These are phyloP conservation scores for Tetraselmis chui DNA, from an alignment of 139 green algal species.

Conservation along the genomic window DNA sequence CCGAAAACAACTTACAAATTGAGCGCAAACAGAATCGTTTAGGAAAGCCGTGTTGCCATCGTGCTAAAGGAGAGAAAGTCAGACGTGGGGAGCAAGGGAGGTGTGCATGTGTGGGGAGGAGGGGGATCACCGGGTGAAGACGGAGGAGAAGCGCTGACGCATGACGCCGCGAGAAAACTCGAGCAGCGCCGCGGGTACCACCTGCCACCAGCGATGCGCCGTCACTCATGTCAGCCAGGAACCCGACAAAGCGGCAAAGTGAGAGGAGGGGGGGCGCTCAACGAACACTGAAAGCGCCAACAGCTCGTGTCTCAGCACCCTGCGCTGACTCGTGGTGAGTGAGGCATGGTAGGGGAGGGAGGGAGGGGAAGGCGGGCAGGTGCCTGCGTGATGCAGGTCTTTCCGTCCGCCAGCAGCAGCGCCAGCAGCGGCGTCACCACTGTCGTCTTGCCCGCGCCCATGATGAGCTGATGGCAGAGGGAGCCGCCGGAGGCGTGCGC, in stretches of 20 bases:
- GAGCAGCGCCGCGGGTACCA: slow-evolving; percentile 13
- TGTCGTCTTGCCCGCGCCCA: slow-evolving; percentile 31
- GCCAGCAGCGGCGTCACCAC: slow-evolving; percentile 25
- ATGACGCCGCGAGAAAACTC: slow-evolving; percentile 17
- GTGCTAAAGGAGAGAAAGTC: no score
- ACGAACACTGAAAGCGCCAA: no score
- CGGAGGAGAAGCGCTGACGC: slow-evolving; percentile 14
- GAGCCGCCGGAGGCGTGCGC: slow-evolving; percentile 2
- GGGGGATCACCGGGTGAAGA: slow-evolving; percentile 19
- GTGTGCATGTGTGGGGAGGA: no score
- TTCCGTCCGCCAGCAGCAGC: slow-evolving; percentile 17
- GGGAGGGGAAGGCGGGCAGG: neutral
- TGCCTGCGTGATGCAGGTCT: slow-evolving; percentile 10
- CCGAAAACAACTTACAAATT: no score
- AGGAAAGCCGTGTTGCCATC: no score
- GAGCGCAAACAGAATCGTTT: no score
- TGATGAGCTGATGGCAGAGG: slow-evolving; percentile 30
- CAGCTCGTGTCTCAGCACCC: no score
- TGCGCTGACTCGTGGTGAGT: neutral
- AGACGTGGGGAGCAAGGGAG: no score
- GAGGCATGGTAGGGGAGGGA: neutral
- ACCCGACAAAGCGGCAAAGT: neutral
- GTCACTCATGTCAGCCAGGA: neutral
- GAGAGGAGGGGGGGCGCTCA: no score
- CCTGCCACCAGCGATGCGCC: no score